These are phyloP conservation scores for Phytopythium vexans DNA, from an alignment of 352 stramenopile species.

Conservation along the genomic window DNA sequence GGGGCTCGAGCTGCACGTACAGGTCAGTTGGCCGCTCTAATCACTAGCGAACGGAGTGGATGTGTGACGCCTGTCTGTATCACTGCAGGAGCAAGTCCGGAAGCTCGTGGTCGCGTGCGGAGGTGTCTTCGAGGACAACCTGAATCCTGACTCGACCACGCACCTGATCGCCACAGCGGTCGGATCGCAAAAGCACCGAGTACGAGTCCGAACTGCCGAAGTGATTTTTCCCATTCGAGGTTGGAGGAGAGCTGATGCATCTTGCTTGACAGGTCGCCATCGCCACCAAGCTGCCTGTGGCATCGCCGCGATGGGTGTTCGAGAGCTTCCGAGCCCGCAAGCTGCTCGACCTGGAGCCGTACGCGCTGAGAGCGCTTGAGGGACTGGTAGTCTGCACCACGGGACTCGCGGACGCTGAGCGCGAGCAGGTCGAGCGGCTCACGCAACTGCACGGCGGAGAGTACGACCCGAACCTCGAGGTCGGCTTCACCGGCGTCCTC, in stretches of 20 bases:
- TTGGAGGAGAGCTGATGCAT: neutral
- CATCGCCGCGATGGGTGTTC: conserved; percentile 59
- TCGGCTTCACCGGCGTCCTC: conserved; percentile 57
- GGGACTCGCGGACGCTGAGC: conserved; percentile 47
- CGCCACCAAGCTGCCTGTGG: conserved; percentile 35
- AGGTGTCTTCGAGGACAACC: conserved; percentile 53
- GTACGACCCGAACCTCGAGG: conserved; percentile 59
- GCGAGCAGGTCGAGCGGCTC: conserved; percentile 49
- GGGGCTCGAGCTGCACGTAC: conserved; percentile 45
- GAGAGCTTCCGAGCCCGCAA: conserved; percentile 51
- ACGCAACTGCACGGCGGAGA: conserved; percentile 34
- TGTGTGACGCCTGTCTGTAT: neutral
- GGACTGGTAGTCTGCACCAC: conserved; percentile 65
- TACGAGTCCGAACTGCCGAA: conserved; percentile 13
- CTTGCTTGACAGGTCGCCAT: conserved; percentile 33
- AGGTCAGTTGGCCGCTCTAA: conserved; percentile 20
- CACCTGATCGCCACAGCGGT: conserved; percentile 63
- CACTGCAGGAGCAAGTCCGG: conserved; percentile 57
- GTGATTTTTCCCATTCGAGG: neutral
- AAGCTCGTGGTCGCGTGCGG: conserved; percentile 62
- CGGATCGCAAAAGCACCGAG: conserved; percentile 60
- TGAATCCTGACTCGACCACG: conserved; percentile 41
- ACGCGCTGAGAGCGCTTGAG: conserved; percentile 43
- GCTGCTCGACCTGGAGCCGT: conserved; percentile 34
- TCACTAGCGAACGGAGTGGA: neutral